Conservation (phyloP, 306 rosid species). For the Malus sieversii region DNA sequence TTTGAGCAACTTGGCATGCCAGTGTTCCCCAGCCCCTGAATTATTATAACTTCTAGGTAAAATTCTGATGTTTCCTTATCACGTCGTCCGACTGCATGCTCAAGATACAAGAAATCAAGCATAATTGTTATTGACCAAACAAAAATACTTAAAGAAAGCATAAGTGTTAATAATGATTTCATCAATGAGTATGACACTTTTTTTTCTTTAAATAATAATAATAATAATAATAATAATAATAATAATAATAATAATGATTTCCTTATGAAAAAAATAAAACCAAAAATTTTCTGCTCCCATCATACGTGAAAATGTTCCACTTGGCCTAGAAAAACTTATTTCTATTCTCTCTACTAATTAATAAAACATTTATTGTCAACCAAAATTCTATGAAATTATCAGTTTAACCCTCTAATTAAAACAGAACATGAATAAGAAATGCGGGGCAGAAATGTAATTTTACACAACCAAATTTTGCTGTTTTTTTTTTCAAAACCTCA, state of each 20-base stretch:
- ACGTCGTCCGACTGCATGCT: background rate
- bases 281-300: background rate
- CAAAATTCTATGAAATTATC: no score
- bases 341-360: no score
- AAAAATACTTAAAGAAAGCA: background rate
- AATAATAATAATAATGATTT: background rate
- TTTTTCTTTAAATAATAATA: no score
- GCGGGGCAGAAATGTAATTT: no score
- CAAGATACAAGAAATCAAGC: background rate
- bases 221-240: background rate
- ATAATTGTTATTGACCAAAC: background rate
- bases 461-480: no score
- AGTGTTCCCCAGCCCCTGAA: background rate
- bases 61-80: constrained; percentile 1
- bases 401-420: no score
- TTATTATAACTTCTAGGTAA: background rate
- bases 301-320: background rate
- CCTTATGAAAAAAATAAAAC: background rate
- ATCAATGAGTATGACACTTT: background rate
- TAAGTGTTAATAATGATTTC: background rate
- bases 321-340: no score
- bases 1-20: constrained; percentile 40
- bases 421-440: no score
- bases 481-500: no score
- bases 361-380: no score